Percentiles rank a stretch among this genome's conserved stretches.
Conservation (phyloP, 2,329 filamentous ascomycete species). For the Aspergillus sp. region DNA sequence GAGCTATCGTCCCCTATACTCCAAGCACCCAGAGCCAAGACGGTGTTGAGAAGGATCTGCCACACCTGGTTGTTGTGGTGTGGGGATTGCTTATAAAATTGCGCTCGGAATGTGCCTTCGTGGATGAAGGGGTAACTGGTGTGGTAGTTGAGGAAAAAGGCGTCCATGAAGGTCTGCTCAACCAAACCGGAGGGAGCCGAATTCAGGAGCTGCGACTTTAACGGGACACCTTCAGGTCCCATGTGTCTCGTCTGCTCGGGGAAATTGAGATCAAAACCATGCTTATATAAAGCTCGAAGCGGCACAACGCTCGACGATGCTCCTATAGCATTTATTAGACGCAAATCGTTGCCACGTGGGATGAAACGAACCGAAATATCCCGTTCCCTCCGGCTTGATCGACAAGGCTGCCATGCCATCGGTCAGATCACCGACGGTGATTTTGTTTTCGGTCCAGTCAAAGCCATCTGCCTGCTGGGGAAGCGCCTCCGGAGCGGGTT, state of each 20-base stretch:
- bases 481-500: constrained; percentile 43
- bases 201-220: constrained; percentile 37
- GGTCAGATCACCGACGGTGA: constrained; percentile 36
- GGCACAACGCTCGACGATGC: constrained; percentile 41
- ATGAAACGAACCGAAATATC: constrained; percentile 33
- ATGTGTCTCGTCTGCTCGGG: constrained; percentile 26
- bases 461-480: constrained; percentile 39
- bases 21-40: constrained; percentile 46
- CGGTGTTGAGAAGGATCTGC: constrained; percentile 47
- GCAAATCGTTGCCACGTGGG: background rate
- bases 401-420: constrained; percentile 42
- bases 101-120: constrained; percentile 47
- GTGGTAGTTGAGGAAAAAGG: constrained; percentile 49
- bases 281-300: constrained; percentile 36
- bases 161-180: constrained; percentile 43
- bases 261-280: constrained; percentile 39
- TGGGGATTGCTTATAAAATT: constrained; percentile 44
- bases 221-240: constrained; percentile 26
- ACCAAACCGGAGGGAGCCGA: constrained; percentile 38
- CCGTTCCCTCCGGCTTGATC: constrained; percentile 38
- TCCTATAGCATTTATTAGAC: constrained; percentile 17
- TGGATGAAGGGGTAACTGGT: constrained; percentile 48
- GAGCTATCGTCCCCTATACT: constrained; percentile 40
- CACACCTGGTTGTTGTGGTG: constrained; percentile 42
- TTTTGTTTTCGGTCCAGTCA: constrained; percentile 39